phyloP scores from a whole-genome alignment of 441 rosid genomes.

The Biscutella laevigata region DNA sequence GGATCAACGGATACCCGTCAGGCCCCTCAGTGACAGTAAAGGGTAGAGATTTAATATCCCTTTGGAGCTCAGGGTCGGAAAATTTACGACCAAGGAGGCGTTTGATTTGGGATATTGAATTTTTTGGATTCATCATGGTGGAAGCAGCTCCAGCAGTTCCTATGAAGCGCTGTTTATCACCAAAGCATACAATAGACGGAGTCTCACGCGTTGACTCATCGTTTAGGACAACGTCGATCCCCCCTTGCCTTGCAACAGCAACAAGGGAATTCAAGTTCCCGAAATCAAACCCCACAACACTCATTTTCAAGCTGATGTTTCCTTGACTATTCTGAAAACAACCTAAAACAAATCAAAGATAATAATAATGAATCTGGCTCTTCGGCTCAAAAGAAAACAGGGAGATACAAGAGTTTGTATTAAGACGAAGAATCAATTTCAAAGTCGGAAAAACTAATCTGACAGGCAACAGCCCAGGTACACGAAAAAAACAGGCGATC shows the following conservation, averaged over 20 bases:
- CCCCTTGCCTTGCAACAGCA: conserved; percentile 93
- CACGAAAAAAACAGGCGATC: too few relatives aligned
- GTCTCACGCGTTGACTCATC: conserved; percentile 98
- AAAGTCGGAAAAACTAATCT: too few relatives aligned
- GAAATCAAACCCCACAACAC: conserved; percentile 93
- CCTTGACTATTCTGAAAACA: too few relatives aligned
- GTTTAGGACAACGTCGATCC: conserved; percentile 92
- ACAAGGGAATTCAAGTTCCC: conserved; percentile 92
- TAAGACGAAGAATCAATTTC: too few relatives aligned
- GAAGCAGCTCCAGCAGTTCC: conserved; percentile 99
- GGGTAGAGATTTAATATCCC: conserved; percentile 69
- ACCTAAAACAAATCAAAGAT: too few relatives aligned
- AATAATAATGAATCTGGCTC: too few relatives aligned
- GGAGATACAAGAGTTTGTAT: too few relatives aligned
- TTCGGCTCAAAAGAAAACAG: too few relatives aligned
- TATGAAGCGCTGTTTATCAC: conserved; percentile 89
- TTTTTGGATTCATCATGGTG: conserved; percentile 88
- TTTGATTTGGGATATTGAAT: conserved; percentile 82
- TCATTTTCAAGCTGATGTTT: conserved; percentile 41
- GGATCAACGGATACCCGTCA: conserved; percentile 84
- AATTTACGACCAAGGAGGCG: conserved; percentile 71
- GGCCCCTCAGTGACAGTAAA: conserved; percentile 68
- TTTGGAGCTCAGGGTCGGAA: conserved; percentile 93
- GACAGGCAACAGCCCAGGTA: too few relatives aligned
- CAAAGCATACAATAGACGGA: conserved; percentile 92